Percentiles rank a stretch among this genome's conserved stretches.
phyloP scores from a whole-genome alignment of 345 rosid species.

The Populus euphratica region DNA sequence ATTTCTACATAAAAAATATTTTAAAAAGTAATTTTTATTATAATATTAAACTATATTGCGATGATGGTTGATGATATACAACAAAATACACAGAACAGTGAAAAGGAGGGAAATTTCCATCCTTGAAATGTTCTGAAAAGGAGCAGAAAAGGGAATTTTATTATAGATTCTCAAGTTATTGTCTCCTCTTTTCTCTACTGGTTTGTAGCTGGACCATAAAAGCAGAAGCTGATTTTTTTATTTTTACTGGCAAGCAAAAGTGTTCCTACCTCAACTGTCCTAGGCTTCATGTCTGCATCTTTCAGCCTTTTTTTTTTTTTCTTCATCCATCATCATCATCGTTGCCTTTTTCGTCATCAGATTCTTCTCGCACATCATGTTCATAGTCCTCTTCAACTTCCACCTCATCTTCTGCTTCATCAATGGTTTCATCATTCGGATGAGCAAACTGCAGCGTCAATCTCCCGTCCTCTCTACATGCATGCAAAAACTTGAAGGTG shows the following conservation, averaged over 20 bases:
- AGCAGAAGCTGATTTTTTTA: not conserved
- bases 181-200: not conserved
- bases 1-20: too few species aligned
- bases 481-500: constrained; percentile 64
- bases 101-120: not conserved
- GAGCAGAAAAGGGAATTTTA: not conserved
- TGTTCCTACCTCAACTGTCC: not conserved
- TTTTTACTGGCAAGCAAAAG: not conserved
- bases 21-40: too few species aligned
- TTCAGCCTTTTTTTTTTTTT: not conserved
- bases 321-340: not conserved
- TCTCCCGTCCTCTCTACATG: constrained; percentile 76
- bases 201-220: not conserved
- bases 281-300: not conserved
- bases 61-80: not conserved
- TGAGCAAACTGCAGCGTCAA: constrained; percentile 68
- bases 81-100: not conserved
- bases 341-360: constrained; percentile 15
- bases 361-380: not conserved
- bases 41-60: not conserved
- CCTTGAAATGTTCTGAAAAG: not conserved
- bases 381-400: constrained; percentile 9
- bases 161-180: not conserved
- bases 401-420: constrained; percentile 25
- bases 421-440: constrained; percentile 42